Conservation (phyloP, 2,329 filamentous ascomycete species). For the Ramularia endophylla region DNA sequence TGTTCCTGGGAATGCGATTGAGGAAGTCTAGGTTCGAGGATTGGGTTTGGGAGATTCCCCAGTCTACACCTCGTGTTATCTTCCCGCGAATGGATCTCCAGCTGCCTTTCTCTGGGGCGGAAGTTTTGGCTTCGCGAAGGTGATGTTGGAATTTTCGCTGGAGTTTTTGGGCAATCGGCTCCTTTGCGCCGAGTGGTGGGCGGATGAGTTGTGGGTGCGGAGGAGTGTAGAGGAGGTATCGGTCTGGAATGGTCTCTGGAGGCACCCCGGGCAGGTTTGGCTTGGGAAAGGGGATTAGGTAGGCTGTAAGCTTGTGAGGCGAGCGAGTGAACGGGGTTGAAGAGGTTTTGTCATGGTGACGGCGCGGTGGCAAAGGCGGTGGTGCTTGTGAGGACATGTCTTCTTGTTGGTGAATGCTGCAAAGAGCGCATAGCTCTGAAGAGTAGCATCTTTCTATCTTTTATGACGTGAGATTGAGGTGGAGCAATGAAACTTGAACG, state of each 20-base stretch:
- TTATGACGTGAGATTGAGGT: no score
- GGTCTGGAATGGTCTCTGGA: constrained; percentile 30
- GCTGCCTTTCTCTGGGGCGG: constrained; percentile 32
- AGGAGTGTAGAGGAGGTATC: constrained; percentile 43
- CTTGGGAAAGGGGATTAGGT: constrained; percentile 41
- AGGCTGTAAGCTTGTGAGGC: constrained; percentile 38
- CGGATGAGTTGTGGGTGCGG: constrained; percentile 36
- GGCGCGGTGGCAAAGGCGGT: no score
- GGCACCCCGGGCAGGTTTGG: constrained; percentile 28
- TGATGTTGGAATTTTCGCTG: constrained; percentile 44
- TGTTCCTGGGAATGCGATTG: constrained; percentile 32
- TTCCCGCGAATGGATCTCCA: constrained; percentile 41
- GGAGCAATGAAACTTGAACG: no score
- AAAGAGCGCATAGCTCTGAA: no score
- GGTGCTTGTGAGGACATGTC: no score
- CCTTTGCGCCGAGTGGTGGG: constrained; percentile 38
- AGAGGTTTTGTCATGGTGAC: constrained; percentile 17
- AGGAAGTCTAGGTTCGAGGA: constrained; percentile 40
- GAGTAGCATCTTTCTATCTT: no score
- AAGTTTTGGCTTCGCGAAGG: constrained; percentile 37
- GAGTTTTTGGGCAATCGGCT: constrained; percentile 38
- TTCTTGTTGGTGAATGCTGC: no score
- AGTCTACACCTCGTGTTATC: constrained; percentile 36
- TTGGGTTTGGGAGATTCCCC: constrained; percentile 38
- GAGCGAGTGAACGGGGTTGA: constrained; percentile 38